Base-by-base conservation (phyloP, 2,329 filamentous ascomycete species). In the Orbilia brochopaga region DNA sequence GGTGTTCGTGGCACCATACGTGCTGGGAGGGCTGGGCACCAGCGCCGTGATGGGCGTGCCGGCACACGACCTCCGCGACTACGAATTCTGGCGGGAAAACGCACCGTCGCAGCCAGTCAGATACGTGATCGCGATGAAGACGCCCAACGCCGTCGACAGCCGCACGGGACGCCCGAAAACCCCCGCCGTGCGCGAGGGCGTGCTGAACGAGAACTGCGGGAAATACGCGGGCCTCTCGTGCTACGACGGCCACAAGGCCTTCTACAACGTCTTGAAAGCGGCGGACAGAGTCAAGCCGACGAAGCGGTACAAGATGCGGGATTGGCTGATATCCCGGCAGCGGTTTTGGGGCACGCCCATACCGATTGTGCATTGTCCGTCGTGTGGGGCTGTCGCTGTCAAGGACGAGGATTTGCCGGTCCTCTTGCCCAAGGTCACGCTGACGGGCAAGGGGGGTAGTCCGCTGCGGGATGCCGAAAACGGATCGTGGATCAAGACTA, bases 11-110 rank as follows among this genome's bases (percentile, higher is more conserved):
- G 90, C 92, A 8, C 88, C 91, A 0, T 96, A 96, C 77, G 92
- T 96, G 10, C 82, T 95, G 3, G 89, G 88, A 24, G 90, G 92
- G 77, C 94, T 95, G 75, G 91, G 91, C 15, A 89, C 92, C 75
- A 91, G 91, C 0, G 91, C 91, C 8, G 89, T 96, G 1, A 96
- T 96, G 91, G 92, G 92, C 48, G 92, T 96, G 6, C 92, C 92
- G 0, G 92, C 88, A 1, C 92, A 96, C 77, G 92, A 96, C 79
- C 78, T 83, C 2, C 85, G 91, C 58, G 92, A 96, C 76, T 83
- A 90, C 79, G 85, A 85, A 1, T 96, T 96, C 78, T 96, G 91
- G 89, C 86, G 84, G 75, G 82, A 87, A 66, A 91, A 95, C 74
- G 82, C 84, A 30, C 82, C 83, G 11, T 63, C 53, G 2, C 81